Percentiles rank a stretch among this genome's conserved stretches.
These are phyloP conservation scores for Naumovozyma castellii DNA, from an alignment of 805 yeast species.

Conservation along the genomic window DNA sequence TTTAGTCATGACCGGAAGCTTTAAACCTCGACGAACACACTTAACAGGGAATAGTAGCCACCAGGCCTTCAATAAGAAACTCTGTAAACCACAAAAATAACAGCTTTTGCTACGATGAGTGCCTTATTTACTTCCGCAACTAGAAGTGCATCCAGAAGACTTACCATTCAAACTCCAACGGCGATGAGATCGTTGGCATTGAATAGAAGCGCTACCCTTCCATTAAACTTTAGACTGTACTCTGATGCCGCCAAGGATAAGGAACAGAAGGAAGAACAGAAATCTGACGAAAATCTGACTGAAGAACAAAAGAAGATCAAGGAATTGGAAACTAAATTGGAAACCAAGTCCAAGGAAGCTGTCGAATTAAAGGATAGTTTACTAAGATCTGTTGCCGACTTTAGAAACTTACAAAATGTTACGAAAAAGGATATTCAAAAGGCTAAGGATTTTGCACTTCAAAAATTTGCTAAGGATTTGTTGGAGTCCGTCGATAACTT, in stretches of 20 bases:
- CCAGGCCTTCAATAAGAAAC: too few species aligned
- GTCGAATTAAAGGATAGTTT: constrained; percentile 78
- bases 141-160: constrained; percentile 4
- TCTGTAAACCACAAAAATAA: too few species aligned
- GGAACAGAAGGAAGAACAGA: constrained; percentile 11
- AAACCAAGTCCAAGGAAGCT: constrained; percentile 57
- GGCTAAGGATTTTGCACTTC: constrained; percentile 83
- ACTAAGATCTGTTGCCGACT: constrained; percentile 80
- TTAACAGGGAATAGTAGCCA: too few species aligned
- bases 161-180: constrained; percentile 1
- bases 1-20: too few species aligned
- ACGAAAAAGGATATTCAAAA: constrained; percentile 80
- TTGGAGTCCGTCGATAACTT: constrained; percentile 86
- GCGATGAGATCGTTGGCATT: constrained; percentile 1
- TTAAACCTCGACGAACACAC: too few species aligned
- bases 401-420: constrained; percentile 83
- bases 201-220: neutral
- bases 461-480: constrained; percentile 83
- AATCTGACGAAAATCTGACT: constrained; percentile 11
- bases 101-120: constrained; percentile 4
- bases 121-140: constrained; percentile 4
- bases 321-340: constrained; percentile 43
- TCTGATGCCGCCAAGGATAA: constrained; percentile 19
- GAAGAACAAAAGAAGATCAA: constrained; percentile 25
- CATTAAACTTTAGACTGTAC: constrained; percentile 14